Conservation (phyloP, 257 asterid genomes). For the Craterostigma plantagineum region DNA sequence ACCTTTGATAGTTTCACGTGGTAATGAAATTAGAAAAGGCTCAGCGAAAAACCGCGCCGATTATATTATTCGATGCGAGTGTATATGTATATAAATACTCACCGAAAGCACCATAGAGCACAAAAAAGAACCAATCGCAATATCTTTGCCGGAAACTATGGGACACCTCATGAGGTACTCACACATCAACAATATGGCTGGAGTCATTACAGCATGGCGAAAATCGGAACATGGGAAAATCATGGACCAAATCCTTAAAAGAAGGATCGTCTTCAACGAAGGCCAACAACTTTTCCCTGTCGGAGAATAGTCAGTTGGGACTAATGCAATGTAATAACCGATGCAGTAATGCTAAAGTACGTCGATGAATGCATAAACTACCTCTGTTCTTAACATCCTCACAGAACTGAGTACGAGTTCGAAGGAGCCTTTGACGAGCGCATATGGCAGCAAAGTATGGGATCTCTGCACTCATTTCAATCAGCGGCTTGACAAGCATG, state of each 20-base stretch:
- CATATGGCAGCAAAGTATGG: constrained; percentile 96
- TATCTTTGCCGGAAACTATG: constrained; percentile 52
- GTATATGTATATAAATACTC: constrained; percentile 17
- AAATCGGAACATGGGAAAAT: constrained; percentile 92
- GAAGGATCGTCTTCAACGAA: constrained; percentile 61
- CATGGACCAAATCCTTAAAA: constrained; percentile 85
- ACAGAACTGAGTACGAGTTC: constrained; percentile 44
- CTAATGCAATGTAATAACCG: too few species aligned
- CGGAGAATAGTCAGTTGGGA: not conserved
- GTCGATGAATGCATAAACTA: too few species aligned
- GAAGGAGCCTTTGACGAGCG: constrained; percentile 74
- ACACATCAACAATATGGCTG: constrained; percentile 59
- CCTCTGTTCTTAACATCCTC: constrained; percentile 59
- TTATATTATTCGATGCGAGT: not conserved
- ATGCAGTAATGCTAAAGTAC: too few species aligned
- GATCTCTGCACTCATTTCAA: constrained; percentile 87
- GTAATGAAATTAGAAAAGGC: constrained; percentile 6
- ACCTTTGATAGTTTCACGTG: constrained; percentile 28
- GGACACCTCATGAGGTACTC: constrained; percentile 84
- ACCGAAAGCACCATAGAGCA: constrained; percentile 84
- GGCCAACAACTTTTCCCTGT: constrained; percentile 90
- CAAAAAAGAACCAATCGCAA: constrained; percentile 71
- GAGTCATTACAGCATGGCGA: constrained; percentile 88
- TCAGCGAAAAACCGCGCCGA: not conserved
- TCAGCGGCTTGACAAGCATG: constrained; percentile 66